Percentiles rank a stretch among this genome's conserved stretches.
These are phyloP conservation scores for Fusarium papillatum DNA, from an alignment of 2,329 filamentous ascomycete species.

Conservation along the genomic window DNA sequence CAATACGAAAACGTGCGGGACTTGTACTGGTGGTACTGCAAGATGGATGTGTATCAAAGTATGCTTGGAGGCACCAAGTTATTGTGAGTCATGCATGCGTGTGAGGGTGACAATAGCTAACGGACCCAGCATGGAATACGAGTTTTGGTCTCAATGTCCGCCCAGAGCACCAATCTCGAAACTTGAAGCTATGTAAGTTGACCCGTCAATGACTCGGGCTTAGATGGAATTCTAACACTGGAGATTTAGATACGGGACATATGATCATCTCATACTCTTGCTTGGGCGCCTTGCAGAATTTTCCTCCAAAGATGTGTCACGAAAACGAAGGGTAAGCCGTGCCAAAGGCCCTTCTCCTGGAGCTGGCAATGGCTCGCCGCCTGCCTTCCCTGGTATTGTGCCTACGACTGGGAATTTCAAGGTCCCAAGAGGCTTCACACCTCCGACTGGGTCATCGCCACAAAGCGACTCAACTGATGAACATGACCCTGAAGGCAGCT, in stretches of 20 bases:
- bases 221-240: conserved; percentile 40
- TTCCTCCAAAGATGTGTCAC: conserved; percentile 78
- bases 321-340: conserved; percentile 77
- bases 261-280: conserved; percentile 88
- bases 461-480: conserved; percentile 62
- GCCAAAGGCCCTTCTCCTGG: conserved; percentile 46
- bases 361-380: conserved; percentile 48
- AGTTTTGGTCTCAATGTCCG: conserved; percentile 87
- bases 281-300: conserved; percentile 87
- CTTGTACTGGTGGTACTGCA: conserved; percentile 95
- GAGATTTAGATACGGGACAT: conserved; percentile 81
- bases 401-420: conserved; percentile 64
- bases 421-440: conserved; percentile 68
- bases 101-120: conserved; percentile 31
- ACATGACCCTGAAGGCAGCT: conserved; percentile 72
- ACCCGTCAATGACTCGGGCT: too few species aligned
- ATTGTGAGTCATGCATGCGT: conserved; percentile 72
- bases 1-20: conserved; percentile 87
- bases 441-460: conserved; percentile 60
- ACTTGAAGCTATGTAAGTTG: conserved; percentile 76
- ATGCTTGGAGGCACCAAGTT: conserved; percentile 87
- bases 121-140: conserved; percentile 78
- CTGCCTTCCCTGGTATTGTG: conserved; percentile 69
- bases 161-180: conserved; percentile 86
- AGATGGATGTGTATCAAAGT: conserved; percentile 94